Percentiles rank a stretch among this genome's conserved stretches.
These are phyloP conservation scores for Orobanche coerulescens DNA, from an alignment of 257 asterid genomes.

Conservation along the genomic window DNA sequence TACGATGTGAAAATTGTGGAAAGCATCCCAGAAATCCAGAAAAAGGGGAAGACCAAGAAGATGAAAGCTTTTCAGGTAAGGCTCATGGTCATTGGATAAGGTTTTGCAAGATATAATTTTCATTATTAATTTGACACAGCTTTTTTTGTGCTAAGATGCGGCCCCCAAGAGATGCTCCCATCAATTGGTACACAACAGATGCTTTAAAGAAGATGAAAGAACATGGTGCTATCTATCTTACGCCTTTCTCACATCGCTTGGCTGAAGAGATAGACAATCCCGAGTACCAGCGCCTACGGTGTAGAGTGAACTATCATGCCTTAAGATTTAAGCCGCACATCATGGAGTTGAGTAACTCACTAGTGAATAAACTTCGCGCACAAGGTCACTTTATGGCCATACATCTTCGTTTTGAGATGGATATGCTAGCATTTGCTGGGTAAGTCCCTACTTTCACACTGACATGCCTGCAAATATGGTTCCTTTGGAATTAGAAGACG, in stretches of 20 bases:
- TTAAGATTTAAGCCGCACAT: conserved; percentile 84
- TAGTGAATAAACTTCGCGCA: conserved; percentile 75
- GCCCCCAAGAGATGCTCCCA: conserved; percentile 95
- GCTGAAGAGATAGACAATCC: conserved; percentile 89
- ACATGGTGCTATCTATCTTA: conserved; percentile 92
- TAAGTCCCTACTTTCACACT: conserved; percentile 28
- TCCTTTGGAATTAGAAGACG: conserved; percentile 3
- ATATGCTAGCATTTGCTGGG: conserved; percentile 99
- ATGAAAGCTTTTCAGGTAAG: conserved; percentile 78
- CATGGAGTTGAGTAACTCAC: conserved; percentile 77
- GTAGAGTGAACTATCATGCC: conserved; percentile 96
- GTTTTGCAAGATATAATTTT: conserved; percentile 10
- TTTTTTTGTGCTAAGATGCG: conserved; percentile 46
- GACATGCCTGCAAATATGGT: conserved; percentile 17
- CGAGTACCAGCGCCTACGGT: conserved; percentile 90
- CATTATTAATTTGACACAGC: conserved; percentile 15
- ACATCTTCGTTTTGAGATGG: conserved; percentile 99
- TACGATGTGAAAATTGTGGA: conserved; percentile 83
- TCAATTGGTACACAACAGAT: conserved; percentile 80
- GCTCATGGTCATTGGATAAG: conserved; percentile 14
- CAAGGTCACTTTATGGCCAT: conserved; percentile 96
- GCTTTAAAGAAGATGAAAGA: conserved; percentile 86
- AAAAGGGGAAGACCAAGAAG: conserved; percentile 85
- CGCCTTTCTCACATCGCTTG: conserved; percentile 95
- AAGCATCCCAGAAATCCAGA: conserved; percentile 71